A percentile compares a stretch with the other conserved stretches of the same genome.
These are phyloP conservation scores for Mortierella sp. DNA, from an alignment of 371 early-diverging fungal species.

Conservation along the genomic window DNA sequence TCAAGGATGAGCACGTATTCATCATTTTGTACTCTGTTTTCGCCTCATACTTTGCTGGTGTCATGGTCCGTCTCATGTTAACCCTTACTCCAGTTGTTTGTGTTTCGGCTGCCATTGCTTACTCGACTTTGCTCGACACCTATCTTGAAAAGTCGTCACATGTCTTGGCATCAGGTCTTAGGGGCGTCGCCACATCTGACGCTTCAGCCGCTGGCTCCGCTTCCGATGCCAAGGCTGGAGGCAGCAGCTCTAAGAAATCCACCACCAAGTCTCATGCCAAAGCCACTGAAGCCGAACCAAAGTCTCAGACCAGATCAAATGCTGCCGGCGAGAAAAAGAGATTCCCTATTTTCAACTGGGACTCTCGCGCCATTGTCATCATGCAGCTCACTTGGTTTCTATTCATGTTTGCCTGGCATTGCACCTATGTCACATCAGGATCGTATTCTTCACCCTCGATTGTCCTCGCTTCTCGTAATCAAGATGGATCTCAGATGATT, in stretches of 20 bases:
- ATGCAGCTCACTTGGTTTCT: conserved; percentile 73
- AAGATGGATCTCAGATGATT: conserved; percentile 92
- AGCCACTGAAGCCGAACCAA: conserved; percentile 33
- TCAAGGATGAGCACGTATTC: conserved; percentile 97
- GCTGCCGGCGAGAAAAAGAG: conserved; percentile 54
- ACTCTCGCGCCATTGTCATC: conserved; percentile 63
- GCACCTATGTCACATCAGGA: conserved; percentile 98
- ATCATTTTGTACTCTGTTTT: conserved; percentile 94
- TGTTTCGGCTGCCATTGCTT: conserved; percentile 91
- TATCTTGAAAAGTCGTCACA: conserved; percentile 67
- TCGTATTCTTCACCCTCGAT: conserved; percentile 99
- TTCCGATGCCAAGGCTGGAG: conserved; percentile 19
- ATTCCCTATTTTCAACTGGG: conserved; percentile 58
- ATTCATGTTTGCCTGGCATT: conserved; percentile 93
- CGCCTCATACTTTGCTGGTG: conserved; percentile 99
- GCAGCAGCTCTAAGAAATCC: conserved; percentile 10
- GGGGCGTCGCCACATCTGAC: background rate
- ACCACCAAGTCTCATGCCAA: conserved; percentile 36
- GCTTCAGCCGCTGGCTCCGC: conserved; percentile 10
- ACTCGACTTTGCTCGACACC: conserved; percentile 87
- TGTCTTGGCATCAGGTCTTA: conserved; percentile 23
- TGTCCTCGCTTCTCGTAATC: conserved; percentile 89
- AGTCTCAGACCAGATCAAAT: conserved; percentile 34
- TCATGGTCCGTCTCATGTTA: conserved; percentile 99
- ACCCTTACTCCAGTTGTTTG: conserved; percentile 98